Evolutionary conservation across 495 filamentous ascomycete species (phyloP).

Genomic region (Lasiosphaeris hirsuta): DNA sequence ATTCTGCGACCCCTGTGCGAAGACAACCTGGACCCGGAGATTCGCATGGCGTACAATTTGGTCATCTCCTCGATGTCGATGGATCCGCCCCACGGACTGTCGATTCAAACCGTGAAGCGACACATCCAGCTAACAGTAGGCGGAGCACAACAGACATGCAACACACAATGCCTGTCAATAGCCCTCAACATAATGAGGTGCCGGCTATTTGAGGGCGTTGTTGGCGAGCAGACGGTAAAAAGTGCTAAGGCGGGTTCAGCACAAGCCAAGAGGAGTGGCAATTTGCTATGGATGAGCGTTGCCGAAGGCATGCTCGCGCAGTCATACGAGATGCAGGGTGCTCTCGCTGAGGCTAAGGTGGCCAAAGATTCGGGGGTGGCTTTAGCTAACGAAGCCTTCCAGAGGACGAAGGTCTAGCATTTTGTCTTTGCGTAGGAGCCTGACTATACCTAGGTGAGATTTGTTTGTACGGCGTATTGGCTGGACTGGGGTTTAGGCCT

Average conservation of each 20-base stretch:
- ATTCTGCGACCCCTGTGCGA: conserved; percentile 65
- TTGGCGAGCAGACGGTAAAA: conserved; percentile 89
- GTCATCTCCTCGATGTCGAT: conserved; percentile 64
- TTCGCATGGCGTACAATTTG: conserved; percentile 75
- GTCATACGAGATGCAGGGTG: conserved; percentile 69
- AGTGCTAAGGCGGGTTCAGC: conserved; percentile 69
- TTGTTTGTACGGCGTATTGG: not conserved
- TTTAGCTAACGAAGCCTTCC: conserved; percentile 31
- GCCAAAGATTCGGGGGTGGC: conserved; percentile 24
- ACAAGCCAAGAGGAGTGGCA: conserved; percentile 71
- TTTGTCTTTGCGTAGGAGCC: not conserved
- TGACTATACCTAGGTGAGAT: not conserved
- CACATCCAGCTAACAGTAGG: conserved; percentile 62
- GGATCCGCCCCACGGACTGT: conserved; percentile 38
- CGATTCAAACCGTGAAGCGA: conserved; percentile 72
- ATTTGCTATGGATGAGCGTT: conserved; percentile 81
- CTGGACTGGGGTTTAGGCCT: not conserved
- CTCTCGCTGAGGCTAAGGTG: conserved; percentile 56
- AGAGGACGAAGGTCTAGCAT: conserved; percentile 21
- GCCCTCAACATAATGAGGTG: conserved; percentile 80
- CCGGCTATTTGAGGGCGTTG: conserved; percentile 78
- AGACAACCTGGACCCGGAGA: conserved; percentile 65
- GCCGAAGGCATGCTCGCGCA: conserved; percentile 75
- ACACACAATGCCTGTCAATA: conserved; percentile 75
- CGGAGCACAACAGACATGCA: conserved; percentile 54